A percentile compares a stretch with the other conserved stretches of the same genome.
Conservation (phyloP, 2,329 filamentous ascomycete genomes). For the Penicillium expansum region DNA sequence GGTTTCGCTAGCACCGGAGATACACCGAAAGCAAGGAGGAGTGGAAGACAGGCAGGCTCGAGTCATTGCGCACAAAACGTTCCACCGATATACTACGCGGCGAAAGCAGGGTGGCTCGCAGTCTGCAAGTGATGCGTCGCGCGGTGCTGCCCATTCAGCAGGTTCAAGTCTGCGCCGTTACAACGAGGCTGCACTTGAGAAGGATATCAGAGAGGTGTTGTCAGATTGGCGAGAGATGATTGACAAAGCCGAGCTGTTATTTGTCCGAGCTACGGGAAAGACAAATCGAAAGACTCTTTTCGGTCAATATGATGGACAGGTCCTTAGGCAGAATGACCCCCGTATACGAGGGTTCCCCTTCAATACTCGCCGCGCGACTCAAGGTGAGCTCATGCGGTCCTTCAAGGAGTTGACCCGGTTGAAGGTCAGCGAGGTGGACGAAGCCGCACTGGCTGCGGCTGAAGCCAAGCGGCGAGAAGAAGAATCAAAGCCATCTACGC, state of each 20-base stretch:
- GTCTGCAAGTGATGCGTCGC: constrained; percentile 89
- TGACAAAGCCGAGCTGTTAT: constrained; percentile 78
- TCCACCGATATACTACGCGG: constrained; percentile 93
- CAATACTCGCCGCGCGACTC: constrained; percentile 84
- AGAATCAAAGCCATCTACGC: constrained; percentile 32
- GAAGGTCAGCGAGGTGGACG: constrained; percentile 76
- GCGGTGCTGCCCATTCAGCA: constrained; percentile 89
- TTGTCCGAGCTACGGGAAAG: constrained; percentile 82
- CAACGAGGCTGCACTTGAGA: constrained; percentile 84
- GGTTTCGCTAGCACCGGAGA: constrained; percentile 78
- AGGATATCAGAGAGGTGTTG: constrained; percentile 81
- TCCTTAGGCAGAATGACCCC: constrained; percentile 73
- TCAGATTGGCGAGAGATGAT: constrained; percentile 82
- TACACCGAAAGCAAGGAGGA: constrained; percentile 66
- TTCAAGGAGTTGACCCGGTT: constrained; percentile 92
- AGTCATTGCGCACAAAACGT: constrained; percentile 93
- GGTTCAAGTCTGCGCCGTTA: constrained; percentile 86
- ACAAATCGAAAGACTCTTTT: constrained; percentile 86
- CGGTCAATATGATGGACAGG: constrained; percentile 84
- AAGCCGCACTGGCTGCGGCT: constrained; percentile 58
- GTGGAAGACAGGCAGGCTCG: constrained; percentile 79
- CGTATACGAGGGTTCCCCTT: constrained; percentile 88
- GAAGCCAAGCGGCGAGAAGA: constrained; percentile 48
- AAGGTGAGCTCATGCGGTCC: constrained; percentile 88
- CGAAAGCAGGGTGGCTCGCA: constrained; percentile 95